These are phyloP conservation scores for Thermothielavioides terrestris DNA, from an alignment of 495 filamentous ascomycete genomes.

Conservation along the genomic window DNA sequence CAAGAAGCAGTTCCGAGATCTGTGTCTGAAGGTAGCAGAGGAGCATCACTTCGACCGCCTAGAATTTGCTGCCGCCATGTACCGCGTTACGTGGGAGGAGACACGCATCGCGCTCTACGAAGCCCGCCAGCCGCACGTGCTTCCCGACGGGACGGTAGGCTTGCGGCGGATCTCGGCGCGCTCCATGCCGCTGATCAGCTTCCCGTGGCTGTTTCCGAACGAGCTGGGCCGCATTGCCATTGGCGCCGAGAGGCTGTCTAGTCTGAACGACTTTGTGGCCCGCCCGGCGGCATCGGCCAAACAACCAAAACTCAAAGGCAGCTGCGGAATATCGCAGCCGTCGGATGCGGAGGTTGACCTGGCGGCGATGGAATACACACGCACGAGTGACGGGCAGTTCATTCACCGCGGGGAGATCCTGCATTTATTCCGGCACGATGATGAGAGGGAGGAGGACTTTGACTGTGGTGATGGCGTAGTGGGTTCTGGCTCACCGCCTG, in stretches of 20 bases:
- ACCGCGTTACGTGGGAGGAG: constrained; percentile 68
- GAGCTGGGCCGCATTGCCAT: constrained; percentile 65
- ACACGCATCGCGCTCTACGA: constrained; percentile 47
- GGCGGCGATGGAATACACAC: constrained; percentile 12
- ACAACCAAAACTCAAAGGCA: not conserved
- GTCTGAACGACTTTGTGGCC: not conserved
- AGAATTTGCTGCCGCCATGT: constrained; percentile 76
- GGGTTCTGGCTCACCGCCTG: not conserved
- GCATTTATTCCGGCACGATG: constrained; percentile 23
- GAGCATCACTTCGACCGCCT: constrained; percentile 49
- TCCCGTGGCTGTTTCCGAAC: constrained; percentile 80
- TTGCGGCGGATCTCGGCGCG: constrained; percentile 31
- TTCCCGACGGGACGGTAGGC: constrained; percentile 28
- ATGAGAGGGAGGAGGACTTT: constrained; percentile 14
- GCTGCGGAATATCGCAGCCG: not conserved
- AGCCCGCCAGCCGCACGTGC: constrained; percentile 28
- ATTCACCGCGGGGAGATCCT: constrained; percentile 29
- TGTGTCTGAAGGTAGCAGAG: constrained; percentile 56
- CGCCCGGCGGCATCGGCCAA: not conserved
- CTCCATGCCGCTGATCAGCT: constrained; percentile 75
- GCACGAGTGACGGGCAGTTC: constrained; percentile 19
- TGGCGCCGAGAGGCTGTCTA: constrained; percentile 2
- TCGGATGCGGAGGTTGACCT: constrained; percentile 3
- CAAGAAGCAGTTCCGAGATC: constrained; percentile 55
- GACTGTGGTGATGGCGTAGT: not conserved